These are phyloP conservation scores for Leccinum boreale DNA, from an alignment of 768 basidiomycete genomes.

Conservation along the genomic window DNA sequence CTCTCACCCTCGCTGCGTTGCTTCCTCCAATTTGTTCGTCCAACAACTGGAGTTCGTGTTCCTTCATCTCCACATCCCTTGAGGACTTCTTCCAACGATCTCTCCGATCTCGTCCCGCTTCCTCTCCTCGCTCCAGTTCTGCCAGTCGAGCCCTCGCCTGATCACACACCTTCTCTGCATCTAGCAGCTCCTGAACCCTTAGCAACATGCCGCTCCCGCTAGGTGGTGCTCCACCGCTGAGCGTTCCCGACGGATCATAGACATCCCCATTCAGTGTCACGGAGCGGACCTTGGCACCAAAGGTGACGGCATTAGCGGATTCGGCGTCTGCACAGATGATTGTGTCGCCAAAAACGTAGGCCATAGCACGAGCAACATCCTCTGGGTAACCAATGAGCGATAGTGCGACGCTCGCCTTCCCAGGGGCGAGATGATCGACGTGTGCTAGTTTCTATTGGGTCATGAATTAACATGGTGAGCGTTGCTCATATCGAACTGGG, in stretches of 20 bases:
- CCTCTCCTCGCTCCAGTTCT: constrained; percentile 54
- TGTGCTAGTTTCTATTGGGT: constrained; percentile 65
- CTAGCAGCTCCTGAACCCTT: constrained; percentile 78
- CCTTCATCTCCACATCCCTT: constrained; percentile 82
- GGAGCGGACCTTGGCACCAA: constrained; percentile 66
- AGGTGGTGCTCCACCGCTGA: constrained; percentile 88
- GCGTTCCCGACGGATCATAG: constrained; percentile 93
- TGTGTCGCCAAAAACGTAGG: constrained; percentile 90
- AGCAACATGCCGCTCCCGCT: constrained; percentile 70
- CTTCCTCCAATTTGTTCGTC: constrained; percentile 85
- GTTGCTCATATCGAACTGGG: background rate
- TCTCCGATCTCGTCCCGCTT: constrained; percentile 46
- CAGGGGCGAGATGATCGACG: constrained; percentile 68
- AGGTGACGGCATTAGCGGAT: constrained; percentile 85
- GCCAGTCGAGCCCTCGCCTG: constrained; percentile 47
- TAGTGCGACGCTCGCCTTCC: constrained; percentile 83
- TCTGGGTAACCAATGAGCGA: constrained; percentile 80
- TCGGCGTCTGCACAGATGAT: constrained; percentile 88
- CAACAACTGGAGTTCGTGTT: constrained; percentile 79
- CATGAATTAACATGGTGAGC: background rate
- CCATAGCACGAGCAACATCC: constrained; percentile 85
- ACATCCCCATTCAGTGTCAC: constrained; percentile 95
- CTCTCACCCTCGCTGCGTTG: constrained; percentile 80
- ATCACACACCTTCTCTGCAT: constrained; percentile 57
- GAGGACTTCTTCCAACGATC: constrained; percentile 58